A percentile compares a stretch with the other conserved stretches of the same genome.
Evolutionary conservation across 2,329 filamentous ascomycete species (phyloP).

Genomic region (Hypoxylon sp.): DNA sequence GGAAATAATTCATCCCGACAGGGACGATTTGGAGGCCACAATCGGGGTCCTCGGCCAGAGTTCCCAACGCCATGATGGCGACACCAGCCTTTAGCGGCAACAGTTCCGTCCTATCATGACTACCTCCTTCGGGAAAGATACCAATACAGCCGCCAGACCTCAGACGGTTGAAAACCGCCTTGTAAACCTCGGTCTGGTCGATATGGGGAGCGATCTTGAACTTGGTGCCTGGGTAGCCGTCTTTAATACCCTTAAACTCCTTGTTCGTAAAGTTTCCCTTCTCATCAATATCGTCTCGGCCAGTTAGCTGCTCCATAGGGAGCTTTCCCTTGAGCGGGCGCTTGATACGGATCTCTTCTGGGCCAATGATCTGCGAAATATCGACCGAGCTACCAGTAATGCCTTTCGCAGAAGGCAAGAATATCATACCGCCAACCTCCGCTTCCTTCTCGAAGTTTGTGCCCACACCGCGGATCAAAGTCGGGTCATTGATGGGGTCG

Average conservation of each 20-base stretch:
- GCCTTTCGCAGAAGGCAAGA: slow-evolving; percentile 87
- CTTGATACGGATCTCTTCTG: slow-evolving; percentile 88
- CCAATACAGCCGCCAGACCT: slow-evolving; percentile 89
- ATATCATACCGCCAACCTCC: slow-evolving; percentile 85
- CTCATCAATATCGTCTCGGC: slow-evolving; percentile 78
- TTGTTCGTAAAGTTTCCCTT: slow-evolving; percentile 74
- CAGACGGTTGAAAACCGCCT: slow-evolving; percentile 89
- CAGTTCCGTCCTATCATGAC: slow-evolving; percentile 92
- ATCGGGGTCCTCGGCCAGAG: slow-evolving; percentile 85
- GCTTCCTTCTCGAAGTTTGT: slow-evolving; percentile 86
- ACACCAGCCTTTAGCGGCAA: slow-evolving; percentile 96
- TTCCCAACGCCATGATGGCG: slow-evolving; percentile 96
- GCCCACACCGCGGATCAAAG: slow-evolving; percentile 81
- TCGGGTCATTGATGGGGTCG: slow-evolving; percentile 87
- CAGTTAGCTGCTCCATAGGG: slow-evolving; percentile 85
- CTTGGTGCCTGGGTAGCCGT: slow-evolving; percentile 81
- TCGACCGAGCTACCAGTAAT: slow-evolving; percentile 83
- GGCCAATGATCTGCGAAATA: slow-evolving; percentile 83
- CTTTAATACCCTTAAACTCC: slow-evolving; percentile 66
- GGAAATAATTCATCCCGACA: slow-evolving; percentile 99
- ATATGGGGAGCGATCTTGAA: slow-evolving; percentile 94
- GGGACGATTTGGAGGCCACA: slow-evolving; percentile 95
- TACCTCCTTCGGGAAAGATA: slow-evolving; percentile 97
- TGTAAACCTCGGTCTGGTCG: slow-evolving; percentile 93
- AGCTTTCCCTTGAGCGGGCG: slow-evolving; percentile 86